These are phyloP conservation scores for Uronychia setigera DNA, from an alignment of 73 alveolate genomes.

Conservation along the genomic window DNA sequence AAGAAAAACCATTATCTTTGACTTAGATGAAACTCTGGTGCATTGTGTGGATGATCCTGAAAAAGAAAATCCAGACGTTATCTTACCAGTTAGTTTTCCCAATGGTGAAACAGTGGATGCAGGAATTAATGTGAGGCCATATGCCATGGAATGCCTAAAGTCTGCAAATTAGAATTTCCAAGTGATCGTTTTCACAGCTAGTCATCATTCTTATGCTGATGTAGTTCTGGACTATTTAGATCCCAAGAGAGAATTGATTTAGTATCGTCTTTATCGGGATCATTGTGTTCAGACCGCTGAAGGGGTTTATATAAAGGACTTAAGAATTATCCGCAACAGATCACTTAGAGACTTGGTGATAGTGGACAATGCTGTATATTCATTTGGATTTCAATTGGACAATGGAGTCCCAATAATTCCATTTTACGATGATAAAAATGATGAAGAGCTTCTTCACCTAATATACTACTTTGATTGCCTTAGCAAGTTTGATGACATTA, in stretches of 20 bases:
- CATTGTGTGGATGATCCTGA: conserved; percentile 72
- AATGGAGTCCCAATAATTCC: conserved; percentile 81
- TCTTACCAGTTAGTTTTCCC: conserved; percentile 58
- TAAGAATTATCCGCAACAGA: conserved; percentile 49
- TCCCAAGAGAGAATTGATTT: conserved; percentile 77
- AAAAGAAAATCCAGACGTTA: conserved; percentile 46
- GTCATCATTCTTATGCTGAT: conserved; percentile 88
- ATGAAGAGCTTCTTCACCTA: conserved; percentile 70
- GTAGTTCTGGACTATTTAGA: conserved; percentile 86
- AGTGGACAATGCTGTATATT: conserved; percentile 55
- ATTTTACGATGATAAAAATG: conserved; percentile 63
- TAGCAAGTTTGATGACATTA: conserved; percentile 58
- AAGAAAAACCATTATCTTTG: conserved; percentile 72
- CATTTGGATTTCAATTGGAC: conserved; percentile 51
- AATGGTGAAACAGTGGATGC: conserved; percentile 74
- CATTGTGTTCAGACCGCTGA: conserved; percentile 71
- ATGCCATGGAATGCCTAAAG: conserved; percentile 64
- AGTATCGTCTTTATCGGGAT: conserved; percentile 78
- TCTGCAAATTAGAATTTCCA: conserved; percentile 60
- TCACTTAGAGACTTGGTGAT: conserved; percentile 29
- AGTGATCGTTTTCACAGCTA: conserved; percentile 79
- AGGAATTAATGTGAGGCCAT: conserved; percentile 74
- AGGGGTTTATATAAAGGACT: conserved; percentile 76
- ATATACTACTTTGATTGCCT: conserved; percentile 65
- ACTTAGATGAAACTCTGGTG: conserved; percentile 82